Evolutionary conservation across 805 yeast genomes (phyloP), one percentile per base, ranked within the genome.

Genomic region (Candida nemodendra): DNA sequence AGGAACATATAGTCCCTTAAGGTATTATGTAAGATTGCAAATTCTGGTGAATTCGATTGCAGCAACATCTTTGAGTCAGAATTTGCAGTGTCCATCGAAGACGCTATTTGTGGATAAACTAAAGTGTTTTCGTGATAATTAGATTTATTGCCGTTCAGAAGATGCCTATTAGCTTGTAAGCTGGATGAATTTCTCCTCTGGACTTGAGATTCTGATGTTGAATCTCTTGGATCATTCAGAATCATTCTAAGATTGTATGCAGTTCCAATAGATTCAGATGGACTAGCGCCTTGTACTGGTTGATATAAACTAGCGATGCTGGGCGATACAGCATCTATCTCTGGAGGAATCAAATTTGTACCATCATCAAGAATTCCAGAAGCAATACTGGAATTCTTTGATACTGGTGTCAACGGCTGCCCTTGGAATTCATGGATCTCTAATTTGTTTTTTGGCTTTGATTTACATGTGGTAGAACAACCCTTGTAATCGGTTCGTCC

Each of bases 1-100:
- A 61, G 55, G 44, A 61, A 59, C 65, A 61, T 61, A 31, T 55
- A 61, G 32, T 61, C 65, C 41, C 66, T 48, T 30, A 61, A 46
- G 3, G 65, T 57, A 15, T 42, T 36, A 34, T 54, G 59, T 4
- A 59, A 42, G 15, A 52, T 58, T 13, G 42, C 41, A 27, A 48
- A 51, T 21, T 24, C 26, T 17, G 27, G 39, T 3, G 30, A 39
- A 13, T 22, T 25, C 8, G 29, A n/a, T 13, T 12, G 35, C 19
- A 25, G 7, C 15, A 25, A 8, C 7, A 32, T 18, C 9, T 25
- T 12, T 6, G 6, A 30, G 8, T 17, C 18, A 7, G 32, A 8
- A 8, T 15, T 11, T 11, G 7, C n/a, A 7, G 16, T 8, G 29
- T n/a, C 17, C 8, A 13, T 26, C n/a, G 29, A 7, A 13, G 29